Evolutionary conservation across 1,284 basidiomycete species (phyloP).

Genomic region (Prillingera fragicola): DNA sequence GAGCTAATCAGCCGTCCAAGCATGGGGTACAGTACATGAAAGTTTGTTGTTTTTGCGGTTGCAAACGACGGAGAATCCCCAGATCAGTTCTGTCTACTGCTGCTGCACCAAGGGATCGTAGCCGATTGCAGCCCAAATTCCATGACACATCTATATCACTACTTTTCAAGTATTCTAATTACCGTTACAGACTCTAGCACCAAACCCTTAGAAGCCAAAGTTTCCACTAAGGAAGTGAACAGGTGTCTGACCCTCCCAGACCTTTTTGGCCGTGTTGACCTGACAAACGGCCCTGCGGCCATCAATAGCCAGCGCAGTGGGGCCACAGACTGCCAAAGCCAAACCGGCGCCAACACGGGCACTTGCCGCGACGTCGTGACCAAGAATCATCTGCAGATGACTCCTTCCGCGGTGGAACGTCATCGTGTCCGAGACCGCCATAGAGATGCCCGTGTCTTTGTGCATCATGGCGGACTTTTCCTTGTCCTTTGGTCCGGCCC

Average conservation of each 20-base stretch:
- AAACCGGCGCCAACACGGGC: slow-evolving; percentile 3
- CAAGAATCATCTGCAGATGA: slow-evolving; percentile 9
- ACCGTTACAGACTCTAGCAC: too few relatives aligned
- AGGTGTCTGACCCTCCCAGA: slow-evolving; percentile 23
- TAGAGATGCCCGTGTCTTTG: not conserved
- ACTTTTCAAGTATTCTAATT: too few relatives aligned
- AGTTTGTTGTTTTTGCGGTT: too few relatives aligned
- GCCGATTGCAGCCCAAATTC: too few relatives aligned
- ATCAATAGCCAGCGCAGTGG: slow-evolving; percentile 16
- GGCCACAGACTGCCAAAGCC: slow-evolving; percentile 24
- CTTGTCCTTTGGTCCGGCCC: not conserved
- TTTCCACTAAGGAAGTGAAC: slow-evolving; percentile 26
- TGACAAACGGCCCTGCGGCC: slow-evolving; percentile 19
- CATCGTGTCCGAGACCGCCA: not conserved
- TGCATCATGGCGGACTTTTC: not conserved
- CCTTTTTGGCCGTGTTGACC: slow-evolving; percentile 16
- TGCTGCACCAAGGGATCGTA: too few relatives aligned
- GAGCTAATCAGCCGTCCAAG: too few relatives aligned
- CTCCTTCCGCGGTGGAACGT: slow-evolving; percentile 15
- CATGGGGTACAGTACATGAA: too few relatives aligned
- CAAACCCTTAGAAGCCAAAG: slow-evolving; percentile 35
- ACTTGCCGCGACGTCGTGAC: slow-evolving; percentile 6
- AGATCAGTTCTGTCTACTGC: too few relatives aligned
- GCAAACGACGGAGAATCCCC: too few relatives aligned
- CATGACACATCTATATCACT: too few relatives aligned